Base-by-base conservation (phyloP, 768 basidiomycete species). In the Pluteus cervinus region DNA sequence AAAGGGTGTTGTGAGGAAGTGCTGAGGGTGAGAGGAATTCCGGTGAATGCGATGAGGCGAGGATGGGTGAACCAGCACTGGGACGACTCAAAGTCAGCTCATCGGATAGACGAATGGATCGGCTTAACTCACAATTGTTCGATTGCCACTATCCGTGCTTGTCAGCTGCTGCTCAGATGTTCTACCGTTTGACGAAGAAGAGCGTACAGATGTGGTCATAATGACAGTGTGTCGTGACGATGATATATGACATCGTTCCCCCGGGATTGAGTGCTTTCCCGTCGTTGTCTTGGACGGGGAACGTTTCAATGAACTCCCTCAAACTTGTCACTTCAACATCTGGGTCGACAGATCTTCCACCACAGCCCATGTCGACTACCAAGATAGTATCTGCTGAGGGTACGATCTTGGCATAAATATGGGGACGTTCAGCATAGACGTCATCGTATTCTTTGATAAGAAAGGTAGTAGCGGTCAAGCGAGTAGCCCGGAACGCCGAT, bases 161-260 rank as follows among this genome's bases (percentile, higher is more conserved):
- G 14, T 29, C 14, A 10, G 28, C 16, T 23, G 14, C 12, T n/a
- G 18, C n/a, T 11, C 5, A 3, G 8, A 25, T 24, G 36, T 16
- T n/a, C 29, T 24, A 22, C 28, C 18, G 18, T 15, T 28, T 29
- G 21, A 39, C n/a, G 29, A n/a, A n/a, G n/a, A n/a, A n/a, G 29
- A 28, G 62, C 73, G 36, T 51, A 76, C 74, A 55, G 24, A 77
- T 77, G 44, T 76, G 75, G 45, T 77, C 76, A 44, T 73, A 76
- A 43, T 77, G 76, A 40, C 73, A 74, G 48, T 76, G 75, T 8
- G 65, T 74, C 28, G 65, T 55, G 15, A 70, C 68, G 7, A 76
- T 62, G 24, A 73, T 47, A 41, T 77, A 77, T 24, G 51, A 47
- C 62, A 70, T 49, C 31, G 41, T 48, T 7, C 66, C 64, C 3